A percentile compares a stretch with the other conserved stretches of the same genome.
These are phyloP conservation scores for Xylaria sp. DNA, from an alignment of 2,329 filamentous ascomycete genomes.

Conservation along the genomic window DNA sequence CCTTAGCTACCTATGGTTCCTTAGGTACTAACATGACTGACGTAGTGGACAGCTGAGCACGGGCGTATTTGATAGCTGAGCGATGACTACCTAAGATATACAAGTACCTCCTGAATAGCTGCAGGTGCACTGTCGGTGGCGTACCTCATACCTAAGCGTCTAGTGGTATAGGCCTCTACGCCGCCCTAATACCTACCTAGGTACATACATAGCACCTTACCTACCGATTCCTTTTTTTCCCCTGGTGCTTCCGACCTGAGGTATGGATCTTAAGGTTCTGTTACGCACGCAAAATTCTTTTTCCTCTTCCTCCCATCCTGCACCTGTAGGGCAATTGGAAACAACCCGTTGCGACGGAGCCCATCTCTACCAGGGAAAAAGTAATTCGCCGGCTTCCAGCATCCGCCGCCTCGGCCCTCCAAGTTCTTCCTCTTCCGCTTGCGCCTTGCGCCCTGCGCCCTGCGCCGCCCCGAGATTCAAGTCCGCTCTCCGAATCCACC, in stretches of 20 bases:
- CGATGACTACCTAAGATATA: not conserved
- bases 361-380: slow-evolving; percentile 36
- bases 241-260: not conserved
- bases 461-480: slow-evolving; percentile 29
- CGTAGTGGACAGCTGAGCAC: too few species aligned
- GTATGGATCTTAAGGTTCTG: not conserved
- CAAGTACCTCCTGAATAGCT: not conserved
- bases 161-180: too few species aligned
- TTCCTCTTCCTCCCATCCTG: slow-evolving; percentile 41
- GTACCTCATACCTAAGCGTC: not conserved
- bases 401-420: slow-evolving; percentile 32
- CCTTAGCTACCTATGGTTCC: too few species aligned
- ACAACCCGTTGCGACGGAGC: slow-evolving; percentile 22
- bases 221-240: too few species aligned
- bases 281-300: slow-evolving; percentile 47
- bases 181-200: too few species aligned
- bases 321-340: slow-evolving; percentile 19
- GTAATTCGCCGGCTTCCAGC: slow-evolving; percentile 38
- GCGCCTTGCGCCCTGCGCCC: slow-evolving; percentile 15
- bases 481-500: slow-evolving; percentile 4
- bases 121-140: not conserved
- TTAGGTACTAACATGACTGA: too few species aligned
- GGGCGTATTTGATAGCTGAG: not conserved
- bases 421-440: slow-evolving; percentile 42
- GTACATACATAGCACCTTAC: too few species aligned